Conservation (phyloP, 78 protist genomes). For the Planoprotostelium fungivorum region DNA sequence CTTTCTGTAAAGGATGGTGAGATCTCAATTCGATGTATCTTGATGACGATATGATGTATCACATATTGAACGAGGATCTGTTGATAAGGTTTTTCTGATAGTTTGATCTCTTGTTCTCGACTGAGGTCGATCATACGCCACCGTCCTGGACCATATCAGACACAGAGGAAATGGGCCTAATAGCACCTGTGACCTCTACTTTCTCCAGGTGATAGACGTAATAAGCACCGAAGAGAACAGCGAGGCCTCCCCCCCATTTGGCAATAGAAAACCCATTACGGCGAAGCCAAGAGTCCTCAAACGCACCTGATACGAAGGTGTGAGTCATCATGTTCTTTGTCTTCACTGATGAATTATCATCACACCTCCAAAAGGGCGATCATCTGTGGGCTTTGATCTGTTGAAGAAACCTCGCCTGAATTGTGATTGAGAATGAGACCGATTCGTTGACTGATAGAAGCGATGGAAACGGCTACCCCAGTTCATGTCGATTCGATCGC, state of each 20-base stretch:
- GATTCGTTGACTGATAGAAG: too few species aligned
- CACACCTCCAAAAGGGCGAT: background rate
- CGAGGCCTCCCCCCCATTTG: background rate
- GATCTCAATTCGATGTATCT: too few species aligned
- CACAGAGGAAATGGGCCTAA: background rate
- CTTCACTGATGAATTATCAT: background rate
- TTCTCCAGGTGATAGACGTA: background rate
- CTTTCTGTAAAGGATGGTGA: too few species aligned
- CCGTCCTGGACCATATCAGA: background rate
- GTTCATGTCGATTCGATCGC: too few species aligned
- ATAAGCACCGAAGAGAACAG: background rate
- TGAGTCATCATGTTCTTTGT: background rate
- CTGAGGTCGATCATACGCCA: background rate
- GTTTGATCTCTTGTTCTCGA: background rate
- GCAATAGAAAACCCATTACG: background rate
- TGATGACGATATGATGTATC: too few species aligned
- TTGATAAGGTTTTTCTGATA: too few species aligned
- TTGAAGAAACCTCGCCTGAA: too few species aligned
- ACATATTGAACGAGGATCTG: background rate
- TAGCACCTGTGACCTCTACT: background rate
- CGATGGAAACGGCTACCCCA: too few species aligned
- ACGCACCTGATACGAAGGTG: background rate
- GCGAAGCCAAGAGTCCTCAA: background rate
- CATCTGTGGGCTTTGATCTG: too few species aligned
- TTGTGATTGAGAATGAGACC: too few species aligned